phyloP scores from a whole-genome alignment of 1,284 basidiomycete species.

The Gomphus sp. region DNA sequence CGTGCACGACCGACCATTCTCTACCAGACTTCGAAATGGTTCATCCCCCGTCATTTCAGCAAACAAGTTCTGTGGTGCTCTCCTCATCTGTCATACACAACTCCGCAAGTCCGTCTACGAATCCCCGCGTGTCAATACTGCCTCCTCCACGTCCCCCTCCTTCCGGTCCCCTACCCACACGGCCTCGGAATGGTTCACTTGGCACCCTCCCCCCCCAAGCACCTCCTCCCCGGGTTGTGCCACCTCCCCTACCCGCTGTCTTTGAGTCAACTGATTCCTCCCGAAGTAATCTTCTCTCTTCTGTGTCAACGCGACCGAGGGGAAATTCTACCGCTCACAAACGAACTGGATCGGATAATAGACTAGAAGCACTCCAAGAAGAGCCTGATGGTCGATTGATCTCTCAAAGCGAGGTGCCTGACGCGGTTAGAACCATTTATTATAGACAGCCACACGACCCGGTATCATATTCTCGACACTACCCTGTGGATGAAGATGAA shows the following conservation, averaged over 20 bases:
- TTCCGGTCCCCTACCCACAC: slow-evolving; percentile 14
- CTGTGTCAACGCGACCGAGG: slow-evolving; percentile 22
- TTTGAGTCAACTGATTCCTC: slow-evolving; percentile 23
- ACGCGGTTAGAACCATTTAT: neutral
- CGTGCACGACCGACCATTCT: slow-evolving; percentile 4
- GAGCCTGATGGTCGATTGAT: slow-evolving; percentile 11
- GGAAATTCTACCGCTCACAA: slow-evolving; percentile 43
- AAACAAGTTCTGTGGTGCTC: slow-evolving; percentile 6
- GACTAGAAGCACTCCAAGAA: slow-evolving; percentile 52
- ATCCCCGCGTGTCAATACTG: slow-evolving; percentile 17
- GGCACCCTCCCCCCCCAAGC: slow-evolving; percentile 55
- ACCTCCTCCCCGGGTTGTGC: slow-evolving; percentile 52
- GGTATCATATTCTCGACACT: neutral
- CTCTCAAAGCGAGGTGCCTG: neutral
- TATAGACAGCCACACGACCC: slow-evolving; percentile 4
- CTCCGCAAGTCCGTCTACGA: slow-evolving; percentile 3
- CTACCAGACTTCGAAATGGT: slow-evolving; percentile 10
- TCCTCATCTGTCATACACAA: neutral
- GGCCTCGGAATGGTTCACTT: slow-evolving; percentile 38
- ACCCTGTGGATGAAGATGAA: neutral
- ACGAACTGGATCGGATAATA: slow-evolving; percentile 46
- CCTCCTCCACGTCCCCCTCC: slow-evolving; percentile 18
- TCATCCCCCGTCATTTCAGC: slow-evolving; percentile 13
- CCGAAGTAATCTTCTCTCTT: slow-evolving; percentile 4
- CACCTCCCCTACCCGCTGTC: slow-evolving; percentile 37